Evolutionary conservation across 495 filamentous ascomycete species (phyloP).

Genomic region (Chaetomium cochliodes): DNA sequence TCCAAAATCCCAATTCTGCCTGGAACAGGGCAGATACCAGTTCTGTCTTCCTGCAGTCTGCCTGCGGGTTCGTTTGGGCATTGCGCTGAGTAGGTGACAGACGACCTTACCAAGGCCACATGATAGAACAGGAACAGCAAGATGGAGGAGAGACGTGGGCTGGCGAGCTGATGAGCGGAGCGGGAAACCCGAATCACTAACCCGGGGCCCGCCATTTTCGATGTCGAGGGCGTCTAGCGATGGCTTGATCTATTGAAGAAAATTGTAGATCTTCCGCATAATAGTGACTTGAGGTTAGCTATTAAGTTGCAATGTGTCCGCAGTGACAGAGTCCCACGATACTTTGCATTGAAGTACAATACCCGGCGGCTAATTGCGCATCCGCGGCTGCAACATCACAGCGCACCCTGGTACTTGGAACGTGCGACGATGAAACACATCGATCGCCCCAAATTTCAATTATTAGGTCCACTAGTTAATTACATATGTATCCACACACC

Average conservation of each 20-base stretch:
- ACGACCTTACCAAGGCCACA: neutral
- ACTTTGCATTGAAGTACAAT: neutral
- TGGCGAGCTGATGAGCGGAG: neutral
- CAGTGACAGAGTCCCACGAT: neutral
- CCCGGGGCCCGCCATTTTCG: neutral
- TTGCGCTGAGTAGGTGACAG: neutral
- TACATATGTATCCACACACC: too few species aligned
- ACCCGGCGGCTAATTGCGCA: constrained; percentile 9
- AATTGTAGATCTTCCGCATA: neutral
- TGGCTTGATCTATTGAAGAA: neutral
- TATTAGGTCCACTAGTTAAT: neutral
- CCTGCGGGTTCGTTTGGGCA: constrained; percentile 19
- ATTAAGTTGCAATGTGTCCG: constrained; percentile 7
- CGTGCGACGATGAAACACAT: neutral
- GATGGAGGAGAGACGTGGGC: neutral
- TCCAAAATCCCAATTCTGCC: constrained; percentile 4
- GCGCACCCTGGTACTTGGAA: neutral
- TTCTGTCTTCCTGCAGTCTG: constrained; percentile 3
- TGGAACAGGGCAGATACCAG: constrained; percentile 14
- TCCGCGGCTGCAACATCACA: neutral
- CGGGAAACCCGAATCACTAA: neutral
- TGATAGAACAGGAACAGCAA: neutral
- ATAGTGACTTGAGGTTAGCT: neutral
- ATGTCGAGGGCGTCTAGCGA: neutral
- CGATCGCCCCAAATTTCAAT: neutral